Evolutionary conservation across 2,329 filamentous ascomycete genomes (phyloP), one percentile per base, ranked within the genome.

Genomic region (Diaporthe capsici): DNA sequence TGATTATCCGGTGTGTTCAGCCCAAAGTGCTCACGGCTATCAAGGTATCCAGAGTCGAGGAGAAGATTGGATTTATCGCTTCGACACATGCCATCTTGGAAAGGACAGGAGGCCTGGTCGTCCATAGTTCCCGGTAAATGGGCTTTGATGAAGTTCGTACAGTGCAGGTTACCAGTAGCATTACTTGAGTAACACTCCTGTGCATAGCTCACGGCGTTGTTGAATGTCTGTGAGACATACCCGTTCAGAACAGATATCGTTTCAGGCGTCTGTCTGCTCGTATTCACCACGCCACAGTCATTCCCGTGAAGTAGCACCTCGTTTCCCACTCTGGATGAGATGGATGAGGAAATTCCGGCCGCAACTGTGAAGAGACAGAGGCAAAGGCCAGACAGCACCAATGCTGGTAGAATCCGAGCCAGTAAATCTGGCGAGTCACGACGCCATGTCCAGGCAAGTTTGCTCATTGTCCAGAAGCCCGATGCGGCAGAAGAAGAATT

Each of bases 131-230:
- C 42, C 0, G 71, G 28, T 10, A 73, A 47, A 17, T 75, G 31
- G n/a, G 47, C 61, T 8, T 71, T 63, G 12, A 75, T 60, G 6
- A 75, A 74, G 7, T 39, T 49, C 0, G 51, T 42, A 8, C 77
- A 78, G 20, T 63, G 49, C 0, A 75, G 47, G 10, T 44, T 42
- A 12, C 68, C 65, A 5, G 44, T 44, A 4, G 57, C 6, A 13
- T n/a, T 71, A 7, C 42, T 60, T 8, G 51, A 20, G 34, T 80
- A 81, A 67, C 80, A 81, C 20, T 78, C 77, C 2, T 72, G 57
- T 2, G 77, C 76, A 25, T 80, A 79, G 12, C 65, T 75, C 3
- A 70, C 72, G 3, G 44, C 44, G 4, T 47, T 71, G 39, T 39
- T 68, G 20, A 68, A 13, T 9, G 17, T 25, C 22, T 53, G 37